These are phyloP conservation scores for Blastobotrys terrestris DNA, from an alignment of 805 yeast genomes.

Conservation along the genomic window DNA sequence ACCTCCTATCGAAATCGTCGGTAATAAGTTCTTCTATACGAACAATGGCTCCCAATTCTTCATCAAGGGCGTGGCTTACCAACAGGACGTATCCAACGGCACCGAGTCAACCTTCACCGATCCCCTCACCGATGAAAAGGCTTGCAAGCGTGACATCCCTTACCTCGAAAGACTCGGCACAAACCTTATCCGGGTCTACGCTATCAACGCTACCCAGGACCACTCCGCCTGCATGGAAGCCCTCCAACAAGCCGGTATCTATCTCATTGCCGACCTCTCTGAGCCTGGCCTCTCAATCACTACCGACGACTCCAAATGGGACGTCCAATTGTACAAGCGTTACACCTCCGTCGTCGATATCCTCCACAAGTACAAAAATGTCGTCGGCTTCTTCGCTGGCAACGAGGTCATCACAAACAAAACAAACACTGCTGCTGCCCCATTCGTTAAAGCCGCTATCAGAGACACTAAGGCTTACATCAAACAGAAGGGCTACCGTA, in stretches of 20 bases:
- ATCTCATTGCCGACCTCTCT: slow-evolving; percentile 83
- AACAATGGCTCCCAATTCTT: slow-evolving; percentile 76
- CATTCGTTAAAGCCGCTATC: slow-evolving; percentile 92
- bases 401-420: slow-evolving; percentile 87
- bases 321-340: slow-evolving; percentile 60
- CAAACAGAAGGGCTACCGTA: slow-evolving; percentile 54
- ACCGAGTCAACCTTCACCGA: slow-evolving; percentile 61
- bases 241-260: slow-evolving; percentile 79
- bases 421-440: slow-evolving; percentile 82
- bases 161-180: slow-evolving; percentile 60
- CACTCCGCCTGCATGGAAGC: slow-evolving; percentile 77
- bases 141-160: slow-evolving; percentile 82
- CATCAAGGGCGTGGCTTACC: slow-evolving; percentile 85
- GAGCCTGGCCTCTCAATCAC: slow-evolving; percentile 76
- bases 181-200: slow-evolving; percentile 80
- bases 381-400: slow-evolving; percentile 94
- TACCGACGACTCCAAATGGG: slow-evolving; percentile 77
- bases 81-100: slow-evolving; percentile 49
- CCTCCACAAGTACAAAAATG: slow-evolving; percentile 69
- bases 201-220: slow-evolving; percentile 62
- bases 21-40: slow-evolving; percentile 71
- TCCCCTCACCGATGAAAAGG: slow-evolving; percentile 64
- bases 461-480: slow-evolving; percentile 84
- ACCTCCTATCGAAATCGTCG: slow-evolving; percentile 54
- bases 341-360: slow-evolving; percentile 79